phyloP scores from a whole-genome alignment of 176 grass and related monocot species.

The Cenchrus purpureus region DNA sequence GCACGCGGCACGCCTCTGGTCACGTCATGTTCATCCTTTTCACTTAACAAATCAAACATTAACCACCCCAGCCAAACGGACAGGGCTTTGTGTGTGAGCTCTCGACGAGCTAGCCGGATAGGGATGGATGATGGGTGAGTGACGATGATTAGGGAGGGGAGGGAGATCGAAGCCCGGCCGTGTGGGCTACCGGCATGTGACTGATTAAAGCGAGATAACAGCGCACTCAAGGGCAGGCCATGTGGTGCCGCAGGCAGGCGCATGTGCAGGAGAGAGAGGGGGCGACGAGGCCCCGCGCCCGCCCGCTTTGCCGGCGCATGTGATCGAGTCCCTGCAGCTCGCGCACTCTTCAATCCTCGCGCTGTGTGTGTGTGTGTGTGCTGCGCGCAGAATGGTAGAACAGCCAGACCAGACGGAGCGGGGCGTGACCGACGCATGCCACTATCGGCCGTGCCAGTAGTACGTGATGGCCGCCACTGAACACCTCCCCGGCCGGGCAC shows the following conservation, averaged over 20 bases:
- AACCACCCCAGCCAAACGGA: too few relatives aligned
- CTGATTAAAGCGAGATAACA: constrained; percentile 47
- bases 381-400: constrained; percentile 23
- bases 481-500: neutral
- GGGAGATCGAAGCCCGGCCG: neutral
- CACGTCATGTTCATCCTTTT: too few relatives aligned
- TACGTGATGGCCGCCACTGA: neutral
- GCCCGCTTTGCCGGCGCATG: constrained; percentile 42
- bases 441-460: neutral
- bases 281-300: neutral
- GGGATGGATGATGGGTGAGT: neutral
- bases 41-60: too few relatives aligned
- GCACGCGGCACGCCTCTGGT: neutral
- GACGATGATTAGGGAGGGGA: constrained; percentile 20
- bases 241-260: constrained; percentile 47
- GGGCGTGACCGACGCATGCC: neutral
- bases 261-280: constrained; percentile 37
- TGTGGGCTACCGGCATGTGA: constrained; percentile 54
- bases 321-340: constrained; percentile 2
- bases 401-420: neutral
- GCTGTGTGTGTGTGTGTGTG: neutral
- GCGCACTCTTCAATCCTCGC: neutral
- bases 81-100: neutral
- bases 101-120: neutral
- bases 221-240: constrained; percentile 41